Evolutionary conservation across 1,284 basidiomycete species (phyloP), one percentile per base, ranked within the genome.

Genomic region (Ustanciosporium gigantosporum): DNA sequence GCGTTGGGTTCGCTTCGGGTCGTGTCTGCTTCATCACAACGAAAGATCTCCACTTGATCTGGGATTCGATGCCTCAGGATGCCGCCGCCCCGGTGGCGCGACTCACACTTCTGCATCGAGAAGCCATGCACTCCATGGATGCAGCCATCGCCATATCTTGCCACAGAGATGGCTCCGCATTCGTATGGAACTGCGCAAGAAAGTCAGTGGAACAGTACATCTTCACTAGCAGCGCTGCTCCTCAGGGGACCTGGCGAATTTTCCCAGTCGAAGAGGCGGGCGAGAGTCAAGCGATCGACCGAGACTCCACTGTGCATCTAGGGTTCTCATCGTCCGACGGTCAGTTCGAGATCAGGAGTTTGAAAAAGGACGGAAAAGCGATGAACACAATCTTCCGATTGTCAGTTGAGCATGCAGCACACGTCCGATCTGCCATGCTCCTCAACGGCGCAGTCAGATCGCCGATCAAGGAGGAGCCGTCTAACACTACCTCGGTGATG

Each of bases 1-100:
- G 81, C 23, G 82, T 84, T 14, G 84, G 85, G 7, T 86, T 87
- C 1, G 82, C 84, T 32, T 82, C 83, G 0, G 89, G 88, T 3
- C 80, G 84, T 8, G 81, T 91, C 20, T 85, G 86, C 0, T 70
- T 90, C 13, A 29, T 64, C 25, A 40, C 44, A 7, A 36, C 47
- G 16, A 41, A 52, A 2, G 49, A 41, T 6, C 20, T 66, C 14
- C 34, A 50, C n/a, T 34, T 41, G 14, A 31, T 61, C 8, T 64
- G 50, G 47, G 49, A 60, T 20, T 16, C 35, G 16, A 17, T 46
- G 0, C 35, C 51, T 1, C 29, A 21, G 6, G 40, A 36, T 16
- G 29, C 22, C 22, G 34, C 36, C 20, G 46, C 38, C 29, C 35
- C 53, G 0, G 37, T 68, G 25, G 32, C 41, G 11, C 34, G 45